These are phyloP conservation scores for Neurospora sp. DNA, from an alignment of 495 filamentous ascomycete species.

Conservation along the genomic window DNA sequence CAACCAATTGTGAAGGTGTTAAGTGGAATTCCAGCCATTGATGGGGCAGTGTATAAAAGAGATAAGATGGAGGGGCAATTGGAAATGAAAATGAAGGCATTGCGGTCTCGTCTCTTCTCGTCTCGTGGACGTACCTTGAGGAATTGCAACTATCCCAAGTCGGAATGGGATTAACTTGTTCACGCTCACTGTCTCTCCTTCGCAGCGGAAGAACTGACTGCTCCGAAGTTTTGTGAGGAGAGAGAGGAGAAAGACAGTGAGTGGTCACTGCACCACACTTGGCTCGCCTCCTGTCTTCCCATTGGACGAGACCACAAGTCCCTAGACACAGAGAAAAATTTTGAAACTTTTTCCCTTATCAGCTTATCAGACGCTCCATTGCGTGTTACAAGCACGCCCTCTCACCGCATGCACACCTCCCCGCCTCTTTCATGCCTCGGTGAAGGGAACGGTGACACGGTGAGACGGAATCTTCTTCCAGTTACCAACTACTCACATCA, in stretches of 20 bases:
- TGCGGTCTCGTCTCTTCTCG: neutral
- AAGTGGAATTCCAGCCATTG: neutral
- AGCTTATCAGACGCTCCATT: neutral
- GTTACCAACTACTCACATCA: neutral
- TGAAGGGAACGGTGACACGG: neutral
- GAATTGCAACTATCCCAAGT: constrained; percentile 21
- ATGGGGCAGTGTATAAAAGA: neutral
- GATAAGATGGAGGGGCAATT: neutral
- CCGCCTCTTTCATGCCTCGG: neutral
- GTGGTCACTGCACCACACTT: neutral
- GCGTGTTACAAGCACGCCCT: neutral
- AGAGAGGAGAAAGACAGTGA: neutral
- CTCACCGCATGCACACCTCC: neutral
- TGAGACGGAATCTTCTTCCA: neutral
- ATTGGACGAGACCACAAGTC: neutral
- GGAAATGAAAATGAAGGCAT: neutral
- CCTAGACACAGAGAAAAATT: neutral
- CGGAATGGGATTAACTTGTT: constrained; percentile 13
- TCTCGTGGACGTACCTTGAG: constrained; percentile 19
- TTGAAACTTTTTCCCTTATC: neutral
- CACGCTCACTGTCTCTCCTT: constrained; percentile 4
- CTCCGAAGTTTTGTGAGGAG: constrained; percentile 24
- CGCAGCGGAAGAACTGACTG: constrained; percentile 28
- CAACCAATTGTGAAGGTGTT: neutral
- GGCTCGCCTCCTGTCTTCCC: neutral